These are phyloP conservation scores for Mychonastes homosphaera DNA, from an alignment of 139 green algal genomes.

Conservation along the genomic window DNA sequence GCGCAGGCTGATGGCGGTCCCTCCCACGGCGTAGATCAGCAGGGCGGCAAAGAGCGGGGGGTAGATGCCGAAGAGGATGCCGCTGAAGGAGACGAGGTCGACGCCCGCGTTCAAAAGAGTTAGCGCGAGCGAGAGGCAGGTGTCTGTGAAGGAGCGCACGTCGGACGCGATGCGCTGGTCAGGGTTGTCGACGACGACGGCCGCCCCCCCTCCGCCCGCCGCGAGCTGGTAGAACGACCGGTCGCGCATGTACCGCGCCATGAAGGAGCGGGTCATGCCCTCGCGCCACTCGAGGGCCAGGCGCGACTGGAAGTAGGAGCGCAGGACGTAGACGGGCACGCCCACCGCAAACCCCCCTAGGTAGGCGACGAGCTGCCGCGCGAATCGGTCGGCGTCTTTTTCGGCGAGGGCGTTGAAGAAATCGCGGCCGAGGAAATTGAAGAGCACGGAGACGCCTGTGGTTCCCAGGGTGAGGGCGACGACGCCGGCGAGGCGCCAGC, in stretches of 20 bases:
- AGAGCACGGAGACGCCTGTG: constrained; percentile 88
- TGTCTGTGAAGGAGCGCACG: constrained; percentile 80
- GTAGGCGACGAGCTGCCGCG: constrained; percentile 59
- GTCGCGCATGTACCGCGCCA: constrained; percentile 74
- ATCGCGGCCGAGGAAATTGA: constrained; percentile 97
- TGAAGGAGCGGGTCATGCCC: constrained; percentile 80
- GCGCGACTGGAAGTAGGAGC: constrained; percentile 52
- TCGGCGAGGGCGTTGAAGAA: constrained; percentile 95
- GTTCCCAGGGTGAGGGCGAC: constrained; percentile 83
- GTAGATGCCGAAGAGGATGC: constrained; percentile 97
- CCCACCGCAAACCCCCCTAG: constrained; percentile 50
- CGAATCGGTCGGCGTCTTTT: constrained; percentile 68
- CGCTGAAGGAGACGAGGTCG: constrained; percentile 87
- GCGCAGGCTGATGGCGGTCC: constrained; percentile 61
- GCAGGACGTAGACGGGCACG: constrained; percentile 91
- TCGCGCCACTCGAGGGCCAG: constrained; percentile 89
- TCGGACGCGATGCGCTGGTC: constrained; percentile 83
- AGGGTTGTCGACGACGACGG: constrained; percentile 72
- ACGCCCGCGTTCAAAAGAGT: constrained; percentile 75
- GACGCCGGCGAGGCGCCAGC: constrained; percentile 71
- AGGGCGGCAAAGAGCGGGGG: constrained; percentile 90
- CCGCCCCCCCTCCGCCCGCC: neutral
- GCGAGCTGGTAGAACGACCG: constrained; percentile 88
- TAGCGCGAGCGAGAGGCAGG: constrained; percentile 66
- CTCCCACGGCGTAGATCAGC: constrained; percentile 81